These are phyloP conservation scores for Leccinum sublutescens DNA, from an alignment of 768 basidiomycete species.

Conservation along the genomic window DNA sequence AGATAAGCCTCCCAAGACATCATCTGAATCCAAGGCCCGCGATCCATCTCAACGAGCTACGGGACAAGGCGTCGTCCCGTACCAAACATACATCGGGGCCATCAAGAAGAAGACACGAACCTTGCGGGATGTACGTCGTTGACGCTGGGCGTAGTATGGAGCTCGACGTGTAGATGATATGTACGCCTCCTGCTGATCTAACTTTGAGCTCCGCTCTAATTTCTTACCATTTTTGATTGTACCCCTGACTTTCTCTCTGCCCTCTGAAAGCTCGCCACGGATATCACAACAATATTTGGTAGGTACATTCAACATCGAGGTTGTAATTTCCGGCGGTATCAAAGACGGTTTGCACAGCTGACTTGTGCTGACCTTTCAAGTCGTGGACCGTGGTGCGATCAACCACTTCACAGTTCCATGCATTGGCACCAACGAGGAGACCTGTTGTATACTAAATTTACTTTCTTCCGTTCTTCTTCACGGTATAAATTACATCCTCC, in stretches of 20 bases:
- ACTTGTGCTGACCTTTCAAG: not conserved
- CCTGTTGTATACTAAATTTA: not conserved
- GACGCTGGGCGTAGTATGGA: conserved; percentile 5
- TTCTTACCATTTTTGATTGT: conserved; percentile 2
- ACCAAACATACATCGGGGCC: not conserved
- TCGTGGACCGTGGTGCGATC: not conserved
- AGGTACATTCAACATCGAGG: not conserved
- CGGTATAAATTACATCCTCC: conserved; percentile 8
- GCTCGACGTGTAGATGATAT: conserved; percentile 16
- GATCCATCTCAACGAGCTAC: conserved; percentile 22
- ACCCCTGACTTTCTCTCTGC: conserved; percentile 5
- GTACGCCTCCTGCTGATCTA: conserved; percentile 8
- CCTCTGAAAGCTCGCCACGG: not conserved
- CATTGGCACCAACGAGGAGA: not conserved
- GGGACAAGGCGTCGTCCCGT: not conserved
- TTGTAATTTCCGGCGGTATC: not conserved
- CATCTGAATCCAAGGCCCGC: conserved; percentile 16
- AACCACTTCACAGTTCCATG: not conserved
- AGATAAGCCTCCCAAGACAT: conserved; percentile 20
- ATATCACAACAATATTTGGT: not conserved
- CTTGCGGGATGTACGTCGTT: conserved; percentile 22
- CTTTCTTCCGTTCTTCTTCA: not conserved
- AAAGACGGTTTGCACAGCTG: not conserved
- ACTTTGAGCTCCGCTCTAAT: conserved; percentile 27
- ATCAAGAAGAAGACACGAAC: conserved; percentile 17